These are phyloP conservation scores for Phytopythium litorale DNA, from an alignment of 352 stramenopile genomes.

Conservation along the genomic window DNA sequence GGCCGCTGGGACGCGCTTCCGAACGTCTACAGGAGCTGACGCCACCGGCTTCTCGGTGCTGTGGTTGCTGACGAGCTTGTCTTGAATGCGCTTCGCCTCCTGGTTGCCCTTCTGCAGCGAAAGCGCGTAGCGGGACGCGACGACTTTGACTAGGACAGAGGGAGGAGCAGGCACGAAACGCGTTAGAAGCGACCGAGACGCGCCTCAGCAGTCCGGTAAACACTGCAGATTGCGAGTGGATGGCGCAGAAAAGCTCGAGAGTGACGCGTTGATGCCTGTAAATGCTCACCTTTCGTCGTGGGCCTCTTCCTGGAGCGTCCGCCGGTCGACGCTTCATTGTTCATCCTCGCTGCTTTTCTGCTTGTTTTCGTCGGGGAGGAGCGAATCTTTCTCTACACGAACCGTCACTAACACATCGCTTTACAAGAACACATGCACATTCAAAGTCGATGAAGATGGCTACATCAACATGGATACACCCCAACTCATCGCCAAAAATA, in stretches of 20 bases:
- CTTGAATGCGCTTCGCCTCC: constrained; percentile 4
- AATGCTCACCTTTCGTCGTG: constrained; percentile 8
- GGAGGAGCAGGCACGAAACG: background rate
- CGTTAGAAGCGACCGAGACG: background rate
- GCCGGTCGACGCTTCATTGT: background rate
- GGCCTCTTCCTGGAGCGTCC: background rate
- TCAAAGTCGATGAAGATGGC: background rate
- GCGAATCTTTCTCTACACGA: constrained; percentile 9
- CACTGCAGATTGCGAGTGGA: background rate
- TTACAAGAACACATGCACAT: constrained; percentile 3
- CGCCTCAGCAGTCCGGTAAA: background rate
- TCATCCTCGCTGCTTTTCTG: background rate
- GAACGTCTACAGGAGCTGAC: background rate
- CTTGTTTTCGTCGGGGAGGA: background rate
- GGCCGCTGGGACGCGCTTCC: background rate
- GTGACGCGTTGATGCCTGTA: background rate
- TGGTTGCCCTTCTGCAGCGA: constrained; percentile 41
- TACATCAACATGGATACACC: background rate
- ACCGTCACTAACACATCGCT: background rate
- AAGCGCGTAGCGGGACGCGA: constrained; percentile 57
- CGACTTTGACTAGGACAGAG: constrained; percentile 36
- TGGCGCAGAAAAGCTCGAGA: background rate
- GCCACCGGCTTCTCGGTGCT: background rate
- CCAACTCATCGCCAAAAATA: background rate
- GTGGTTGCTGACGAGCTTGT: too few relatives aligned